Evolutionary conservation across 73 alveolate genomes (phyloP).

Genomic region (Uronychia binucleata): DNA sequence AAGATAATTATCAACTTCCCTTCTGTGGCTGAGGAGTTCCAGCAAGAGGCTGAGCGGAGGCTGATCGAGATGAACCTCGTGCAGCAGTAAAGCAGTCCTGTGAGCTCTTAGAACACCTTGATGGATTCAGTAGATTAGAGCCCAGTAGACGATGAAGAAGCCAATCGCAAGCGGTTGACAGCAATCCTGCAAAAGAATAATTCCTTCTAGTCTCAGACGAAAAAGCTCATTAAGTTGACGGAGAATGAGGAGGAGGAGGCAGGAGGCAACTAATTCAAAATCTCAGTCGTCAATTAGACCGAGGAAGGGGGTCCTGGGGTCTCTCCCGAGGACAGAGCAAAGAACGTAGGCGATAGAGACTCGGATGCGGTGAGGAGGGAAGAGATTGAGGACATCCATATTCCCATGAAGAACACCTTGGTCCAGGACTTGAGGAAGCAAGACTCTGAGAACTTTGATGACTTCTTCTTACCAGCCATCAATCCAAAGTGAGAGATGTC

Average conservation of each 20-base stretch:
- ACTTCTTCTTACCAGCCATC: no score
- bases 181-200: neutral
- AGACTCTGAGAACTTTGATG: no score
- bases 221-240: neutral
- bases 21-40: constrained; percentile 28
- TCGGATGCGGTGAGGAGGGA: neutral
- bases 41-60: constrained; percentile 43
- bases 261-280: neutral
- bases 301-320: neutral
- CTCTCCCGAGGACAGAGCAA: neutral
- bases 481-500: no score
- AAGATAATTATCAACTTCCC: constrained; percentile 43
- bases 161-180: neutral
- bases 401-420: neutral
- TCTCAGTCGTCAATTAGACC: neutral
- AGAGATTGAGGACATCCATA: neutral
- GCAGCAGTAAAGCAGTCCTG: neutral
- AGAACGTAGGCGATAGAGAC: neutral
- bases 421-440: neutral
- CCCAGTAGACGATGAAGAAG: neutral
- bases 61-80: constrained; percentile 12
- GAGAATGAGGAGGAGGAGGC: neutral
- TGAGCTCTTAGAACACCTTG: neutral
- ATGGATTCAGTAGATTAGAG: constrained; percentile 7
- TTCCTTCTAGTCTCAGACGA: neutral